Base-by-base conservation (phyloP, 1,284 basidiomycete species). In the Sutorius eximius region DNA sequence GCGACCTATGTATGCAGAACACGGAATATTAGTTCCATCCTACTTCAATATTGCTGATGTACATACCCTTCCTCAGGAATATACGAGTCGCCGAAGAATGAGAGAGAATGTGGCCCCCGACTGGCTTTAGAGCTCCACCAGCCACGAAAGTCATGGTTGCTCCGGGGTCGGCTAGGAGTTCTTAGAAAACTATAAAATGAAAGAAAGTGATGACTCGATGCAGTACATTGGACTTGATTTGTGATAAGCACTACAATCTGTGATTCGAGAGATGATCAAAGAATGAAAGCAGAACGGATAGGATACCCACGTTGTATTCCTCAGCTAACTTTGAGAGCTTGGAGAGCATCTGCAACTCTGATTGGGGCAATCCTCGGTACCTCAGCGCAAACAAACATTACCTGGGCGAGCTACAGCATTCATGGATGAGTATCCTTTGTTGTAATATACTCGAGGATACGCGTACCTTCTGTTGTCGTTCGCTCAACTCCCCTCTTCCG, bases 121-220 rank as follows among this genome's bases (percentile, higher is more conserved):
- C 91, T 13, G 91, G 90, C 71, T 93, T 94, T 40, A 92, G 78
- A 27, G 87, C 89, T 34, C 91, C 88, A 29, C 91, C 91, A 29
- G 92, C 93, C 34, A 95, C 93, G 66, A 96, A 96, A 57, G 93
- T 95, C 80, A 95, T 93, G 0, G 91, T 92, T 44, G 94, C 94
- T 45, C 94, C 94, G 24, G 94, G 94, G 69, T 96, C 94, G 55
- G 94, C 91, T 89, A 55, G 30, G 45, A 52, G 44, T 67, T 59
- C 42, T 56, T 8, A 54, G 57, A 52, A 45, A 56, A 46, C 40
- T 48, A 38, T 7, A 18, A 33, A 37, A 38, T 29, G 12, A 22
- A 27, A 46, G 40, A 53, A 47, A 34, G 36, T 42, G 36, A 38
- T 16, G 36, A 52, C 45, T 34, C 29, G 49, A 24, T 45, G 12